Conservation (phyloP, 805 yeast genomes). For the Monosporozyma servazzii region DNA sequence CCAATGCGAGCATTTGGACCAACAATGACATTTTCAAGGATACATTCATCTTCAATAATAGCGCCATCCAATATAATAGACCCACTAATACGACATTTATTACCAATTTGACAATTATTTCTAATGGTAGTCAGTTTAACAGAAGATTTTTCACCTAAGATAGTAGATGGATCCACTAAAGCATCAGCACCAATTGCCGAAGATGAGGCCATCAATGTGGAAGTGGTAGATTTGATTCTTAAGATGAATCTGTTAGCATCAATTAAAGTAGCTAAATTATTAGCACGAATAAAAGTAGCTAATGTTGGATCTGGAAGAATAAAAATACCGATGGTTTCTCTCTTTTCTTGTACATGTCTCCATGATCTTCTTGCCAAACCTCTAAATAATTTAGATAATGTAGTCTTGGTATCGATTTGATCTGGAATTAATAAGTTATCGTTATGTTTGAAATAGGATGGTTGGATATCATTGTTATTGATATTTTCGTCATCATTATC, state of each 20-base stretch:
- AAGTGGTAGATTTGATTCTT: constrained; percentile 47
- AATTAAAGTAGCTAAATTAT: constrained; percentile 71
- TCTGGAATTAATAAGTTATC: constrained; percentile 19
- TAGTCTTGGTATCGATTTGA: constrained; percentile 32
- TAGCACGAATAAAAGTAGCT: constrained; percentile 64
- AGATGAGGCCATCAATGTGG: constrained; percentile 39
- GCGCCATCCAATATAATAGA: constrained; percentile 70
- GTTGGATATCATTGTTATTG: constrained; percentile 11
- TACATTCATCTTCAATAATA: constrained; percentile 65
- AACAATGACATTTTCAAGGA: constrained; percentile 73
- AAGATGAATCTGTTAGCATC: constrained; percentile 80
- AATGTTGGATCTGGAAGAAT: constrained; percentile 49
- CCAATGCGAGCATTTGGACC: constrained; percentile 63
- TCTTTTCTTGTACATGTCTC: constrained; percentile 50
- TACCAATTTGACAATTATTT: constrained; percentile 64
- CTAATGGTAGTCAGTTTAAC: constrained; percentile 84
- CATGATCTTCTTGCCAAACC: constrained; percentile 88
- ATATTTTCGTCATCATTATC: constrained; percentile 2
- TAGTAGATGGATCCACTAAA: constrained; percentile 57
- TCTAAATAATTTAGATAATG: constrained; percentile 62
- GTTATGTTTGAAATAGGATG: constrained; percentile 26
- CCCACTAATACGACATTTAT: constrained; percentile 80
- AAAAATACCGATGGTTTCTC: constrained; percentile 60
- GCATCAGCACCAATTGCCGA: constrained; percentile 88
- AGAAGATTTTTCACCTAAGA: constrained; percentile 70